Evolutionary conservation across 495 filamentous ascomycete species (phyloP).

Genomic region (Thermothielavioides terrestris): DNA sequence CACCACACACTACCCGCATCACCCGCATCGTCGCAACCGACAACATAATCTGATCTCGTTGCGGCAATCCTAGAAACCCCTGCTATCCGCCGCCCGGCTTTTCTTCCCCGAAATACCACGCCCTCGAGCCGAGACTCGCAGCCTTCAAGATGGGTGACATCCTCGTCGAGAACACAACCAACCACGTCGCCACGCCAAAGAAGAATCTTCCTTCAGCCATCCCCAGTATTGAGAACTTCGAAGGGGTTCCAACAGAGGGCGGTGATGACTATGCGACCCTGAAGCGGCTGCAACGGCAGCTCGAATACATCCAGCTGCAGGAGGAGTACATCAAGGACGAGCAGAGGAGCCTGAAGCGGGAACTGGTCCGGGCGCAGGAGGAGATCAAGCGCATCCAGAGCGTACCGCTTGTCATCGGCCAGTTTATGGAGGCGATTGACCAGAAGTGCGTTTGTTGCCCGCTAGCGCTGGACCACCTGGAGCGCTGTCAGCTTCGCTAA

Average conservation of each 20-base stretch:
- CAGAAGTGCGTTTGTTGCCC: constrained; percentile 66
- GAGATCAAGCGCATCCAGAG: constrained; percentile 99
- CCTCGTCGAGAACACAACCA: constrained; percentile 69
- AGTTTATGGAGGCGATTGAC: constrained; percentile 99
- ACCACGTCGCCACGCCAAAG: constrained; percentile 62
- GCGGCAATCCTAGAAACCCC: background rate
- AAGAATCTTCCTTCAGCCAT: constrained; percentile 75
- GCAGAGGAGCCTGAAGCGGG: constrained; percentile 93
- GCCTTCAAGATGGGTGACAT: constrained; percentile 66
- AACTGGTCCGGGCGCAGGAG: constrained; percentile 94
- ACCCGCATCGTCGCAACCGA: background rate
- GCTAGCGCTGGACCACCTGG: too few species aligned
- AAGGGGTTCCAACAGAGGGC: constrained; percentile 70
- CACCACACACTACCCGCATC: background rate
- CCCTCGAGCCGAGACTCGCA: background rate
- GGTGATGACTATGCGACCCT: constrained; percentile 90
- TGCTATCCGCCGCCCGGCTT: background rate
- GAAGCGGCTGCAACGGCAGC: constrained; percentile 90
- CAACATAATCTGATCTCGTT: background rate
- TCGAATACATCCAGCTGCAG: constrained; percentile 97
- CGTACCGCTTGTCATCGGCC: constrained; percentile 93
- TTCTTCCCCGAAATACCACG: too few species aligned
- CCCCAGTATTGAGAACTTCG: constrained; percentile 79
- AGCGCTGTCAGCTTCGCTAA: background rate
- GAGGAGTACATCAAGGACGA: constrained; percentile 99